phyloP scores from a whole-genome alignment of 1,284 basidiomycete species.

The Naganishia albida region DNA sequence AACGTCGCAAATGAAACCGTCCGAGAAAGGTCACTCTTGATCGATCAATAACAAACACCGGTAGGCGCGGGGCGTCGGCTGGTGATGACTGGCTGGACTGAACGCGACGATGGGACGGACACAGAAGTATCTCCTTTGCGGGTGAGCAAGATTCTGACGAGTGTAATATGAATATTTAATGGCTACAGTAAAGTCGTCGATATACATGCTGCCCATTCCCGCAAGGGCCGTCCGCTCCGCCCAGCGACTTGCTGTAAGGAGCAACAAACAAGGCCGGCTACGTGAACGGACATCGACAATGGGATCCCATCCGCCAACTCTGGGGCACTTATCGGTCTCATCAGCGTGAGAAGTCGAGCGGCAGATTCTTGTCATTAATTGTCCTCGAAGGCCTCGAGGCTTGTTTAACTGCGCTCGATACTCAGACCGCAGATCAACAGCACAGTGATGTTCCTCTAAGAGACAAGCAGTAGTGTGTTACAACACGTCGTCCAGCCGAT shows the following conservation, averaged over 20 bases:
- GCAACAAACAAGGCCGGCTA: conserved; percentile 10
- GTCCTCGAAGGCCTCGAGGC: too few relatives aligned
- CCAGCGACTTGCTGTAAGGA: conserved; percentile 9
- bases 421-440: too few relatives aligned
- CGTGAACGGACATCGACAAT: neutral
- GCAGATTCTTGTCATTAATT: too few relatives aligned
- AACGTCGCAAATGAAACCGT: neutral
- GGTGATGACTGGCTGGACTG: conserved; percentile 6
- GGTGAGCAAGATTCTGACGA: neutral
- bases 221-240: neutral
- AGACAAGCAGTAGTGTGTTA: neutral
- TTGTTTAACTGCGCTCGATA: too few relatives aligned
- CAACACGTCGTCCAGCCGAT: neutral
- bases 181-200: neutral
- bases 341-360: neutral
- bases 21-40: conserved; percentile 12
- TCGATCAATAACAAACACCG: conserved; percentile 11
- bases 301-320: neutral
- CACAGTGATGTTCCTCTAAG: neutral
- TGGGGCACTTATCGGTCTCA: neutral
- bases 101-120: neutral
- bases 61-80: neutral
- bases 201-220: neutral
- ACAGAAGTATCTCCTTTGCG: neutral
- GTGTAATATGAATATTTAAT: neutral